These are phyloP conservation scores for Cercophora sp. DNA, from an alignment of 495 filamentous ascomycete genomes.

Conservation along the genomic window DNA sequence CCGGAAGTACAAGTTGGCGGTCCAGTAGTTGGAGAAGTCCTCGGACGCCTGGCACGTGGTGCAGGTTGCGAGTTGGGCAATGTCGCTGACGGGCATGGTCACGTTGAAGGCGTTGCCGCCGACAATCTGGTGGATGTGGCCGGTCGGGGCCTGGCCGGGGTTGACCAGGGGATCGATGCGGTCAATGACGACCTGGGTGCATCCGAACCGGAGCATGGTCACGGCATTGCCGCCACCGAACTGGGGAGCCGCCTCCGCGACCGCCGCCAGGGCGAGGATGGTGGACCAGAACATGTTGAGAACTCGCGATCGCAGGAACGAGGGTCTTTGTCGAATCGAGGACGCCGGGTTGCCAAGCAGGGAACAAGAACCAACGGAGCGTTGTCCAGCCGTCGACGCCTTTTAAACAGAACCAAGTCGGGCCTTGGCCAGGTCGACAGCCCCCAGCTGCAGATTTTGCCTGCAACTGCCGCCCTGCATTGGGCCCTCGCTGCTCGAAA, in stretches of 20 bases:
- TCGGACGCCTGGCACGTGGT: conserved; percentile 22
- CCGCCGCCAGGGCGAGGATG: conserved; percentile 33
- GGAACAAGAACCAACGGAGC: not conserved
- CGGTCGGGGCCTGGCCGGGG: conserved; percentile 32
- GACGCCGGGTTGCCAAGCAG: not conserved
- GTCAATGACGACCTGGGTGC: conserved; percentile 42
- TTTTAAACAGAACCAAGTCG: conserved; percentile 5
- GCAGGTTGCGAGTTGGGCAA: conserved; percentile 31
- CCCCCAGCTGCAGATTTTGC: not conserved
- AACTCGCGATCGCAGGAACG: too few species aligned
- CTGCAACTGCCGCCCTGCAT: conserved; percentile 24
- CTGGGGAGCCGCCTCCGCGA: conserved; percentile 36
- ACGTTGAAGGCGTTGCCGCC: conserved; percentile 48
- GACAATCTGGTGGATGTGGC: conserved; percentile 46
- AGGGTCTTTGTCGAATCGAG: not conserved
- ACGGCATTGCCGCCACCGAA: not conserved
- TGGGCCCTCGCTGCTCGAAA: too few species aligned
- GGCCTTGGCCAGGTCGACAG: not conserved
- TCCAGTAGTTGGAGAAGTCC: conserved; percentile 37
- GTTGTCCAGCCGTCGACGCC: not conserved
- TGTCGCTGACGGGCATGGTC: conserved; percentile 38
- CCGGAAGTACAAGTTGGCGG: conserved; percentile 45
- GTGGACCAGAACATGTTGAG: conserved; percentile 36
- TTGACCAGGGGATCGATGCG: conserved; percentile 42
- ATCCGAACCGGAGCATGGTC: conserved; percentile 48